Conservation (phyloP, 441 rosid species). For the Biscutella laevigata region DNA sequence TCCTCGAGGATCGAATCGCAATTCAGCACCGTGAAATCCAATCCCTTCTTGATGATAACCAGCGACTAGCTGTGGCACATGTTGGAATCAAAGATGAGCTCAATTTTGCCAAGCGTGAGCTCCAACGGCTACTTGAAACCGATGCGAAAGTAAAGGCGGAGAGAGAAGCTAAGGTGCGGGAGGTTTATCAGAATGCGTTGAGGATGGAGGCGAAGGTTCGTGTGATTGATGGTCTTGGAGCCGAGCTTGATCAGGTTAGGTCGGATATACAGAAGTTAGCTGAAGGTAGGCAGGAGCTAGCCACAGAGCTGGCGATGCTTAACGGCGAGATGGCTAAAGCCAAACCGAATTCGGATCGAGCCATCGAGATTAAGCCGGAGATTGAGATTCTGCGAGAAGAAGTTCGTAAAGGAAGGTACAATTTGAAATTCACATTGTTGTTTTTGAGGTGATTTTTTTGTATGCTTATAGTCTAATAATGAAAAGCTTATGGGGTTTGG, state of each 20-base stretch:
- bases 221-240: conserved; percentile 34
- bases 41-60: conserved; percentile 54
- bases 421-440: background rate
- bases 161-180: conserved; percentile 58
- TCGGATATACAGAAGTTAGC: conserved; percentile 39
- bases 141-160: conserved; percentile 46
- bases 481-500: background rate
- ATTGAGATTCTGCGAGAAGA: conserved; percentile 41
- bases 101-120: conserved; percentile 43
- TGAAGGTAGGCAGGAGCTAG: conserved; percentile 34
- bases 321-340: conserved; percentile 41
- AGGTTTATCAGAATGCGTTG: conserved; percentile 54
- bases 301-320: conserved; percentile 35
- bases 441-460: conserved; percentile 1
- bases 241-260: conserved; percentile 51
- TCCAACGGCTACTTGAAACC: conserved; percentile 33
- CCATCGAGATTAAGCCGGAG: conserved; percentile 35
- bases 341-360: conserved; percentile 36
- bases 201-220: conserved; percentile 61
- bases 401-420: conserved; percentile 71
- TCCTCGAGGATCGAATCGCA: conserved; percentile 62
- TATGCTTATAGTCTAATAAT: background rate
- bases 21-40: conserved; percentile 67
- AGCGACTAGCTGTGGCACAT: conserved; percentile 50
- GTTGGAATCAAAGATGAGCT: conserved; percentile 63